Conservation (phyloP, 2,329 filamentous ascomycete genomes). For the Colletotrichum eleusines region DNA sequence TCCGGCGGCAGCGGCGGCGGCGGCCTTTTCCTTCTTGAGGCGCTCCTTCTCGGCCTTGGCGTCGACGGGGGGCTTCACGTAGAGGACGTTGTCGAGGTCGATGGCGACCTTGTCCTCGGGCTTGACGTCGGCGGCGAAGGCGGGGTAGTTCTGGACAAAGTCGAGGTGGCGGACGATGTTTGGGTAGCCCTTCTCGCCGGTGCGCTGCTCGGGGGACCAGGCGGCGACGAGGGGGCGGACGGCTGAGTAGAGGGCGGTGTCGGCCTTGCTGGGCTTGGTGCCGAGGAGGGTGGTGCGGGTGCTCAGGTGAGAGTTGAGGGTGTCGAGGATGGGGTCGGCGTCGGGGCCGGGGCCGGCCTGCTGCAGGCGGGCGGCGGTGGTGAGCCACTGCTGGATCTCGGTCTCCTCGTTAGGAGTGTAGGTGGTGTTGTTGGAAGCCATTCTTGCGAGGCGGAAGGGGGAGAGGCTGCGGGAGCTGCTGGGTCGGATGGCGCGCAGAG, state of each 20-base stretch:
- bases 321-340: constrained; percentile 75
- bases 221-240: constrained; percentile 80
- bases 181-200: constrained; percentile 88
- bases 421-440: constrained; percentile 76
- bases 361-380: constrained; percentile 78
- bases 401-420: constrained; percentile 85
- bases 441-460: constrained; percentile 60
- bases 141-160: constrained; percentile 90
- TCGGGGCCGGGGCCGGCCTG: constrained; percentile 63
- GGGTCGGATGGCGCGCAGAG: constrained; percentile 55
- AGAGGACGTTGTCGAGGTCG: constrained; percentile 83
- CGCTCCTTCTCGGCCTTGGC: constrained; percentile 96
- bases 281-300: constrained; percentile 91
- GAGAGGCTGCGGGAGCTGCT: constrained; percentile 53
- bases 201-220: constrained; percentile 89
- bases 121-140: constrained; percentile 77
- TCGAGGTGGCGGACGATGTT: constrained; percentile 93
- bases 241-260: constrained; percentile 84
- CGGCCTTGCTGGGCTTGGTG: constrained; percentile 88
- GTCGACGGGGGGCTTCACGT: constrained; percentile 89
- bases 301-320: constrained; percentile 88
- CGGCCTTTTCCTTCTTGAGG: constrained; percentile 95
- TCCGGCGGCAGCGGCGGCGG: constrained; percentile 64
- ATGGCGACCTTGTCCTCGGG: constrained; percentile 82
- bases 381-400: constrained; percentile 91